These are phyloP conservation scores for Piper betle DNA, from an alignment of 164 flowering plant species.

Conservation along the genomic window DNA sequence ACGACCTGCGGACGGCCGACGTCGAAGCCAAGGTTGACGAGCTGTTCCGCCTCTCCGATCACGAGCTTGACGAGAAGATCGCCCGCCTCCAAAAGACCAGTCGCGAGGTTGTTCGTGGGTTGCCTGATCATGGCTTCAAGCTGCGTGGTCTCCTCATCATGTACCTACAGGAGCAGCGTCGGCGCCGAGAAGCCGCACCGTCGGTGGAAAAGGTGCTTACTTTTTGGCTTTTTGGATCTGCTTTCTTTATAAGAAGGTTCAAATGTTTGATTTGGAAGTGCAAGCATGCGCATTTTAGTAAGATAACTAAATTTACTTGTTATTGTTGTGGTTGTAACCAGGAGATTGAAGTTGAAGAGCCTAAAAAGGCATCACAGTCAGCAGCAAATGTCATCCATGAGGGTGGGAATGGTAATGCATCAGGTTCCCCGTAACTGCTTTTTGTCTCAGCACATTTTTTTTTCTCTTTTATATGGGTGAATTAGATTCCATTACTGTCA, in stretches of 20 bases:
- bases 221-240: not conserved
- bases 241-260: not conserved
- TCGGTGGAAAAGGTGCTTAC: slow-evolving; percentile 9
- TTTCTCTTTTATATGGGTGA: no score
- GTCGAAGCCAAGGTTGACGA: not conserved
- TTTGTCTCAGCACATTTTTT: no score
- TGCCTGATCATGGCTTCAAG: slow-evolving; percentile 37
- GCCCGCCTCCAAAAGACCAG: not conserved
- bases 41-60: slow-evolving; percentile 12
- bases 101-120: not conserved
- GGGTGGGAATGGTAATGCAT: no score
- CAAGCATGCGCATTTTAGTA: no score
- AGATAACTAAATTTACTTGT: no score
- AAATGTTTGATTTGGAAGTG: no score
- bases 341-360: no score
- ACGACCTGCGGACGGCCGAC: not conserved
- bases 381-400: no score
- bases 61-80: slow-evolving; percentile 14
- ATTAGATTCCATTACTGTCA: no score
- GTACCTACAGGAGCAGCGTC: slow-evolving; percentile 22
- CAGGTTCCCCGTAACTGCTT: no score
- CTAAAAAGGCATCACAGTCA: no score
- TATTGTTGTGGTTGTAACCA: no score
- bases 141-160: slow-evolving; percentile 11
- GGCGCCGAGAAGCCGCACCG: slow-evolving; percentile 9